These are phyloP conservation scores for Salix koriyanagi DNA, from an alignment of 345 rosid genomes.

Conservation along the genomic window DNA sequence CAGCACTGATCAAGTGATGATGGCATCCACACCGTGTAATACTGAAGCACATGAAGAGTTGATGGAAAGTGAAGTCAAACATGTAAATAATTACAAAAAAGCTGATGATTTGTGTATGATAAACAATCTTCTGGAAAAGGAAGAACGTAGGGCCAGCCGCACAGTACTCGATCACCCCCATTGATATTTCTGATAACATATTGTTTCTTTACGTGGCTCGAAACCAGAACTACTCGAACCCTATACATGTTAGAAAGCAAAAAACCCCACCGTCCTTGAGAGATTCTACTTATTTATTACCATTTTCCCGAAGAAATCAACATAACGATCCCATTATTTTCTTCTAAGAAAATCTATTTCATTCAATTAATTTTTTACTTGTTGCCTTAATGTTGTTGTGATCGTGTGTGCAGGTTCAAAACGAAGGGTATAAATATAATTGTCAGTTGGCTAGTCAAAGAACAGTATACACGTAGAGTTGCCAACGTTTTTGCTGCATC, in stretches of 20 bases:
- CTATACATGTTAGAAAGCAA: neutral
- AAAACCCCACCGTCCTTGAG: neutral
- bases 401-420: neutral
- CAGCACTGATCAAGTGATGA: neutral
- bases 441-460: neutral
- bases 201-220: neutral
- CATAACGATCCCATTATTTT: no score
- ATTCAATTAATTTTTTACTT: neutral
- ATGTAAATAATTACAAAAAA: neutral
- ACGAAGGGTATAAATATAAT: neutral
- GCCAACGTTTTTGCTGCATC: neutral
- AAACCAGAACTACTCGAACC: neutral
- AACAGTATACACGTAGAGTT: neutral
- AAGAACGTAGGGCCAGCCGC: neutral
- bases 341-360: neutral
- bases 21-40: neutral
- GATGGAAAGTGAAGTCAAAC: neutral
- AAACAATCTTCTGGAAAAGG: neutral
- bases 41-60: neutral
- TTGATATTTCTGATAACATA: neutral
- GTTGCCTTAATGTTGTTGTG: neutral
- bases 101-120: neutral
- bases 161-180: neutral
- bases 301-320: neutral
- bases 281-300: neutral